Evolutionary conservation across 192 early-diverging fungal species (phyloP), one percentile per base, ranked within the genome.

Genomic region (Coemansia aciculifera): DNA sequence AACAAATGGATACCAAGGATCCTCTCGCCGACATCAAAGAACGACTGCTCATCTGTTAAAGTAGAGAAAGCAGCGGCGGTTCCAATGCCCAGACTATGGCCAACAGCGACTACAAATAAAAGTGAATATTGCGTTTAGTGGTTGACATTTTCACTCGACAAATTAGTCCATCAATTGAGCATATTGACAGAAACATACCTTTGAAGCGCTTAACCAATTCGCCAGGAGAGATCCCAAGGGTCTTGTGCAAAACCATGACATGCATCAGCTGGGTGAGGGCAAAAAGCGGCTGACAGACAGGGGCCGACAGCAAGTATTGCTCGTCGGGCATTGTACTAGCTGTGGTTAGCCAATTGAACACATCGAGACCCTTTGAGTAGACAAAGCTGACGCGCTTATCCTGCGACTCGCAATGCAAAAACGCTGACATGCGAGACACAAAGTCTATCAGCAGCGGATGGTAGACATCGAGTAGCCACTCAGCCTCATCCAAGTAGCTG

Each of bases 1-100:
- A 90, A 89, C 75, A 93, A 91, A 36, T 95, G 82, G 13, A 98
- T 81, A 3, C 89, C 87, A 1, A 98, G 86, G 0, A 92, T 91
- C 69, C 92, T 94, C 64, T 86, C 86, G 36, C 91, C 88, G 68
- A 92, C 91, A 44, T 65, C 62, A 49, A 89, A 63, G 77, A 97
- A 96, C 10, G 92, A 92, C 49, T 90, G 87, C 63, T 93, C 90
- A 15, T 93, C 89, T 34, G 87, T 79, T 13, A 94, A 87, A 32
- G 89, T 73, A 1, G 96, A 87, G 70, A 98, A 89, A 42, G 91
- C 93, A 1, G 93, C 87, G 5, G 96, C 94, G 5, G 90, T 86
- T 49, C 93, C 89, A 49, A 98, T 88, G 13, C 96, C 96, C 77
- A 95, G 96, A 46, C 89, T 91, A 76, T 98, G 96, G 48, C 96